Base-by-base conservation (phyloP, 305 asterid genomes). In the Caryopteris hybrid region DNA sequence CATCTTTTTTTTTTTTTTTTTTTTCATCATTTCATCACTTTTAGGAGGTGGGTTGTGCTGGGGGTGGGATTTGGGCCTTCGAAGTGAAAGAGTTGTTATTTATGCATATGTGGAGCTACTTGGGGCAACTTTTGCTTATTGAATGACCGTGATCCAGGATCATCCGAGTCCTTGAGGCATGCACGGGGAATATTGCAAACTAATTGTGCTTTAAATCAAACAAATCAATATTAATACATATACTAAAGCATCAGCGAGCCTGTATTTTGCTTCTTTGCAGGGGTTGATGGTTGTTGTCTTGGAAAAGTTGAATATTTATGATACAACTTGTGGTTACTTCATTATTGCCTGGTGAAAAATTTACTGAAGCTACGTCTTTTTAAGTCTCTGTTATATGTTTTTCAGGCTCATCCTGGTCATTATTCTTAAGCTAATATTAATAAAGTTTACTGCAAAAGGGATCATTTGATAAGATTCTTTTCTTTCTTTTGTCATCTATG, bases 341-440 rank as follows among this genome's bases (percentile, higher is more conserved):
- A n/a, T n/a, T n/a, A n/a, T n/a, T n/a, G n/a, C n/a, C n/a, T n/a
- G n/a, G n/a, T n/a, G n/a, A n/a, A n/a, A n/a, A n/a, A n/a, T n/a
- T n/a, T n/a, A n/a, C n/a, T n/a, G n/a, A n/a, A n/a, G n/a, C n/a
- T n/a, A n/a, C n/a, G n/a, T n/a, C n/a, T n/a, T 63, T 45, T 23
- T 25, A 25, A 56, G 47, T 72, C 39, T 69, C 69, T 63, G 63
- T 14, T 51, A 27, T 31, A 8, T 21, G 46, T 50, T 64, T 18
- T 48, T 16, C 8, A 50, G 61, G 51, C 48, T 77, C 41, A 51
- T 54, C 33, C 8, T 31, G 18, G 48, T 12, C 68, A 61, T 50
- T 58, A 43, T 6, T 39, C 56, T 56, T 64, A 58, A 50, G 41
- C 45, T 52, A 23, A 17, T 34, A 52, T 43, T 63, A 17, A 50